These are phyloP conservation scores for Blumeriella jaapii DNA, from an alignment of 2,329 filamentous ascomycete species.

Conservation along the genomic window DNA sequence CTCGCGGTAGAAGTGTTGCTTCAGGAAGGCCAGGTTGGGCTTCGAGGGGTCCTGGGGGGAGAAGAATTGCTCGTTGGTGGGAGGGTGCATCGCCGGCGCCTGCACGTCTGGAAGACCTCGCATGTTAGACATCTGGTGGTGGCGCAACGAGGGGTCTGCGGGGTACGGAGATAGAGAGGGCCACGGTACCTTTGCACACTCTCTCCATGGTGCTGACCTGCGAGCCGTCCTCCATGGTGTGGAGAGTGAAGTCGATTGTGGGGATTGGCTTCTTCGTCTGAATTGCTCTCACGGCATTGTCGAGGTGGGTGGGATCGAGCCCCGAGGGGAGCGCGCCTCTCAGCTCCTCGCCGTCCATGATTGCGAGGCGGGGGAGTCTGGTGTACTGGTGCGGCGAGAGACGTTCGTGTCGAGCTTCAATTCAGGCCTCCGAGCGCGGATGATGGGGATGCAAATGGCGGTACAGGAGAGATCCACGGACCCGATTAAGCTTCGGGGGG, in stretches of 20 bases:
- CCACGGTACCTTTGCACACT: slow-evolving; percentile 83
- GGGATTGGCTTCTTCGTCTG: slow-evolving; percentile 90
- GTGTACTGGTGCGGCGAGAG: too few relatives aligned
- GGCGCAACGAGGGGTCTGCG: slow-evolving; percentile 3
- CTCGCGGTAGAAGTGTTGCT: slow-evolving; percentile 97
- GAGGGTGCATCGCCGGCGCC: slow-evolving; percentile 86
- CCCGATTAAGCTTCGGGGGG: too few relatives aligned
- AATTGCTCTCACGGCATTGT: slow-evolving; percentile 86
- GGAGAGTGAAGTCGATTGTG: slow-evolving; percentile 96
- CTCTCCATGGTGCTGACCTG: slow-evolving; percentile 93
- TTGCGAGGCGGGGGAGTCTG: too few relatives aligned
- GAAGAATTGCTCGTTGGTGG: slow-evolving; percentile 90
- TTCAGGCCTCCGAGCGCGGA: too few relatives aligned
- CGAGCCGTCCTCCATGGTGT: slow-evolving; percentile 94
- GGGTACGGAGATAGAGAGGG: slow-evolving; percentile 10
- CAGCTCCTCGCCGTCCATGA: slow-evolving; percentile 25
- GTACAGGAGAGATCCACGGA: too few relatives aligned
- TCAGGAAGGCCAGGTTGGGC: slow-evolving; percentile 87
- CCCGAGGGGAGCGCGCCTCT: slow-evolving; percentile 14
- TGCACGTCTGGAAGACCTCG: slow-evolving; percentile 69
- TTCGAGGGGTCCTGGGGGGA: slow-evolving; percentile 76
- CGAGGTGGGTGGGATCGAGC: slow-evolving; percentile 43
- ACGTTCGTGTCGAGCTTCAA: too few relatives aligned
- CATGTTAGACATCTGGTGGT: slow-evolving; percentile 16
- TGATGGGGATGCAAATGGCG: too few relatives aligned